Conservation (phyloP, 2,329 filamentous ascomycete genomes). For the Emergomyces africanus region DNA sequence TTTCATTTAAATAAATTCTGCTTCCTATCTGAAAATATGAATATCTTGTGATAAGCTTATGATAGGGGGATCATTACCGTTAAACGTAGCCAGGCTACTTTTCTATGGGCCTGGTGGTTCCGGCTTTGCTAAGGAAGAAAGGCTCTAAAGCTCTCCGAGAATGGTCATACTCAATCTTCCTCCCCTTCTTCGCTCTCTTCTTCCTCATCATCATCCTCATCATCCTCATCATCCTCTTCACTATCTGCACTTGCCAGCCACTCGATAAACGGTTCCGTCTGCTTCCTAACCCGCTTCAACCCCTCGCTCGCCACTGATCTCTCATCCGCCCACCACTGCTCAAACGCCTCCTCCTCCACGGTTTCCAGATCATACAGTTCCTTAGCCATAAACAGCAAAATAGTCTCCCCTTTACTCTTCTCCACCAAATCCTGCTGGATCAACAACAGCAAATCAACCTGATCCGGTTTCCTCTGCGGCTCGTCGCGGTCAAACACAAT, state of each 20-base stretch:
- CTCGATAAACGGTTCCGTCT: conserved; percentile 68
- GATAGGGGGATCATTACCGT: background rate
- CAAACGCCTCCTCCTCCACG: conserved; percentile 76
- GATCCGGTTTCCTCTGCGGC: conserved; percentile 46
- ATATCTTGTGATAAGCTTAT: background rate
- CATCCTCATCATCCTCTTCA: conserved; percentile 52
- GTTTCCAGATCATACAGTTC: conserved; percentile 76
- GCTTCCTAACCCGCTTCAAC: conserved; percentile 57
- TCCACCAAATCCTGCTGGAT: conserved; percentile 68
- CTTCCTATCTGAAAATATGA: background rate
- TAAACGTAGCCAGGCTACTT: background rate
- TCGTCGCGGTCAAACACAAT: conserved; percentile 46
- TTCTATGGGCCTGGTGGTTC: background rate
- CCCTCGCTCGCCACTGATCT: conserved; percentile 54
- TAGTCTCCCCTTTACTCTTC: conserved; percentile 47
- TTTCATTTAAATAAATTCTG: background rate
- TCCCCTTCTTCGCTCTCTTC: conserved; percentile 14
- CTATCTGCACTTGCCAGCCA: conserved; percentile 66
- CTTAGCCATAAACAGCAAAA: conserved; percentile 69
- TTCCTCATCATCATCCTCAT: conserved; percentile 46
- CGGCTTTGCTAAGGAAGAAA: background rate
- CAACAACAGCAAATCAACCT: conserved; percentile 72
- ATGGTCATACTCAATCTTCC: background rate
- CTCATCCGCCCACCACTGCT: conserved; percentile 77
- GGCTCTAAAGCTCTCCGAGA: background rate